phyloP scores from a whole-genome alignment of 2,329 filamentous ascomycete genomes.

The Fusarium neocosmosporiellum region DNA sequence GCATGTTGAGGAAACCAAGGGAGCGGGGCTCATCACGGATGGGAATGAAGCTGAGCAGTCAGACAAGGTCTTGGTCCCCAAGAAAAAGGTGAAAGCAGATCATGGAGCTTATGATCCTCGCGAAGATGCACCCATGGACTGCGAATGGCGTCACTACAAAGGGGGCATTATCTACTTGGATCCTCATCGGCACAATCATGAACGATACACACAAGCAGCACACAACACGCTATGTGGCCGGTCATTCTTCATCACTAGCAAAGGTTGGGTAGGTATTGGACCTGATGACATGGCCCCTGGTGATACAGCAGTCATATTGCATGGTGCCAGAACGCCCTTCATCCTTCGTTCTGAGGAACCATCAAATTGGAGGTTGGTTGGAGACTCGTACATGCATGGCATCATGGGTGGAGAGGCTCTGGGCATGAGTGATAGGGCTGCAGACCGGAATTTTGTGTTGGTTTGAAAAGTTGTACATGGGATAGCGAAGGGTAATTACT shows the following conservation, averaged over 20 bases:
- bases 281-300: not conserved
- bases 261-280: not conserved
- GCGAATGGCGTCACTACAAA: not conserved
- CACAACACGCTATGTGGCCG: not conserved
- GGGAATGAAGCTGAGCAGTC: not conserved
- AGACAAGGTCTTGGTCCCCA: not conserved
- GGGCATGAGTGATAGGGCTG: not conserved
- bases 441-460: not conserved
- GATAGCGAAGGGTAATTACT: not conserved
- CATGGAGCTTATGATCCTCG: not conserved
- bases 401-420: not conserved
- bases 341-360: not conserved
- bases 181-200: not conserved
- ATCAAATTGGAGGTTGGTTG: not conserved
- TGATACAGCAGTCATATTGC: not conserved
- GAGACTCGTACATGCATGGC: not conserved
- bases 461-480: not conserved
- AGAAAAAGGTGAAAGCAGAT: not conserved
- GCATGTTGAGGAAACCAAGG: not conserved
- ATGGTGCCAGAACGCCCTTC: not conserved
- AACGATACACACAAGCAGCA: not conserved
- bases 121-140: not conserved
- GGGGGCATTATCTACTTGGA: not conserved
- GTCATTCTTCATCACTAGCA: not conserved
- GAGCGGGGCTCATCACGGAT: not conserved